phyloP scores from a whole-genome alignment of 345 rosid genomes.

The Brassica cretica region DNA sequence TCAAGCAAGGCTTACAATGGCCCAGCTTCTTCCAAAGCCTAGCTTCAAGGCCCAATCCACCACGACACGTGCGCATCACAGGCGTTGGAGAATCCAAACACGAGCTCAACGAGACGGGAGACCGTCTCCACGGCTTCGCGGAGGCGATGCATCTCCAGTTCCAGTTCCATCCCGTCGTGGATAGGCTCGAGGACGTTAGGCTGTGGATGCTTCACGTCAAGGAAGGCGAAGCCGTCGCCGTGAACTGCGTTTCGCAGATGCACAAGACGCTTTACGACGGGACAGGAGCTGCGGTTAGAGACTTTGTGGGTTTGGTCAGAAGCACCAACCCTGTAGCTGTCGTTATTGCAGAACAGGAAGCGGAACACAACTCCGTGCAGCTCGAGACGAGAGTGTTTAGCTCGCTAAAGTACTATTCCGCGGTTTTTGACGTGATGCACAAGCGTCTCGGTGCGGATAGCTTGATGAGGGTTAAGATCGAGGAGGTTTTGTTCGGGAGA shows the following conservation, averaged over 20 bases:
- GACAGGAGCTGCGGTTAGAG: conserved; percentile 68
- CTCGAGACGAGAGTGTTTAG: conserved; percentile 68
- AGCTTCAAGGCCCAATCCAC: conserved; percentile 77
- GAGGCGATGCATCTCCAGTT: conserved; percentile 80
- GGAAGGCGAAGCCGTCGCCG: conserved; percentile 83
- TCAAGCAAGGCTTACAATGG: conserved; percentile 99
- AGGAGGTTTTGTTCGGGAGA: conserved; percentile 82
- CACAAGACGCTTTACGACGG: conserved; percentile 80
- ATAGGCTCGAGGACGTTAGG: conserved; percentile 92
- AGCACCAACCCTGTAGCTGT: conserved; percentile 76
- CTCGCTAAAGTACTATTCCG: conserved; percentile 76
- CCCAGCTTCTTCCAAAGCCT: conserved; percentile 92
- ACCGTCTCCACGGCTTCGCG: conserved; percentile 79
- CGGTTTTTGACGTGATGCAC: conserved; percentile 73
- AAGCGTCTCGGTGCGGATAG: conserved; percentile 64
- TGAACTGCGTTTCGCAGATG: conserved; percentile 80
- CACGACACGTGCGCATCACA: conserved; percentile 81
- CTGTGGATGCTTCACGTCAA: conserved; percentile 99
- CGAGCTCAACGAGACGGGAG: conserved; percentile 89
- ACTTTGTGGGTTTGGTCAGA: conserved; percentile 73
- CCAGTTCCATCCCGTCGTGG: conserved; percentile 96
- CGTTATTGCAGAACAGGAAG: conserved; percentile 86
- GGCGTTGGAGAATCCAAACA: conserved; percentile 96
- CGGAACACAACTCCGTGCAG: conserved; percentile 49
- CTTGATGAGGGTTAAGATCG: conserved; percentile 64